Evolutionary conservation across 371 early-diverging fungal species (phyloP).

Genomic region (Lichtheimia ramosa): DNA sequence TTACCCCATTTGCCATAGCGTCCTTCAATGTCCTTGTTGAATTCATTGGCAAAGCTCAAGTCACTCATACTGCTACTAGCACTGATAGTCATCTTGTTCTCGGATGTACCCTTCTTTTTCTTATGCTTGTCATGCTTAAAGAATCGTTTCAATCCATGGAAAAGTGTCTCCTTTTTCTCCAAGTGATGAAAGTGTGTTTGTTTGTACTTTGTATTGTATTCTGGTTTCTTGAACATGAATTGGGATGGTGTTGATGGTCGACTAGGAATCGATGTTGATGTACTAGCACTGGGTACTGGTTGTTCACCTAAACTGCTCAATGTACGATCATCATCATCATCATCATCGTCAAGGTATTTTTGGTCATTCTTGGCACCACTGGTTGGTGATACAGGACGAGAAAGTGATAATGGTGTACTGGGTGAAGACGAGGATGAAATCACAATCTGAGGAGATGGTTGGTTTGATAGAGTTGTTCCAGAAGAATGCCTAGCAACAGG

Average conservation of each 20-base stretch:
- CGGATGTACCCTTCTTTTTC: neutral
- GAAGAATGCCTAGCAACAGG: neutral
- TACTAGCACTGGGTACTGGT: slow-evolving; percentile 4
- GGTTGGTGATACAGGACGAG: slow-evolving; percentile 11
- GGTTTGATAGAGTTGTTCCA: neutral
- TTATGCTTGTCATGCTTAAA: slow-evolving; percentile 26
- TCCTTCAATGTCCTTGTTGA: slow-evolving; percentile 29
- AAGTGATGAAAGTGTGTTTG: slow-evolving; percentile 47
- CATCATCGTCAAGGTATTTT: slow-evolving; percentile 5
- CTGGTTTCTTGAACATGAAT: slow-evolving; percentile 47
- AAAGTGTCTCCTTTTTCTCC: slow-evolving; percentile 53
- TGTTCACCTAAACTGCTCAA: neutral
- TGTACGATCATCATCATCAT: slow-evolving; percentile 3
- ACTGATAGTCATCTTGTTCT: neutral
- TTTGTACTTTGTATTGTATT: slow-evolving; percentile 45
- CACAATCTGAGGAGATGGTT: slow-evolving; percentile 11
- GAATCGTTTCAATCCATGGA: slow-evolving; percentile 55
- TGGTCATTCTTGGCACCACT: neutral
- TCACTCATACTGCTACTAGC: slow-evolving; percentile 20
- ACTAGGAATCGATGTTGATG: slow-evolving; percentile 9
- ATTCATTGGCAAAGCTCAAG: slow-evolving; percentile 41
- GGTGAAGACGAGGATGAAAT: slow-evolving; percentile 13
- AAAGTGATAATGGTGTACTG: slow-evolving; percentile 15
- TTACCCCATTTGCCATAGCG: slow-evolving; percentile 51
- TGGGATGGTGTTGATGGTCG: slow-evolving; percentile 44